These are phyloP conservation scores for Thymus quinquecostatus DNA, from an alignment of 257 asterid genomes.

Conservation along the genomic window DNA sequence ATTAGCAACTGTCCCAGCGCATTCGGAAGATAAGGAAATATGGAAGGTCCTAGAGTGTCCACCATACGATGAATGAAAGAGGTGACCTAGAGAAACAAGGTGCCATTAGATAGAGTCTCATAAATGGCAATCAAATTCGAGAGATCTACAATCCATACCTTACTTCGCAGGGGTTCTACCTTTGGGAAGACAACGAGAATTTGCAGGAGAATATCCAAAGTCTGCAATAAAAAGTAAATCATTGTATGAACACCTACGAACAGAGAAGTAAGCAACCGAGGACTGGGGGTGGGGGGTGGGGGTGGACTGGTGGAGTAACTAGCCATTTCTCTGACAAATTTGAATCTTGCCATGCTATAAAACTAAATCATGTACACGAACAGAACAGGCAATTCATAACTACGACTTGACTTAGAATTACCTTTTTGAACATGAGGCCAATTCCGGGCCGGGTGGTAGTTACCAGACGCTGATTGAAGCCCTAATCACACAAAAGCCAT, in stretches of 20 bases:
- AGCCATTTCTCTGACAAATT: conserved; percentile 22
- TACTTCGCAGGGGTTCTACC: conserved; percentile 69
- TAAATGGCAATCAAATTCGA: conserved; percentile 1
- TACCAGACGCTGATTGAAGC: conserved; percentile 92
- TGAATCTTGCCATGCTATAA: neutral
- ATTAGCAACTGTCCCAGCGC: conserved; percentile 85
- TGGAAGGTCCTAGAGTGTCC: conserved; percentile 80
- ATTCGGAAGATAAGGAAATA: conserved; percentile 91
- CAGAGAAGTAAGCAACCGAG: neutral
- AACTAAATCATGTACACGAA: neutral
- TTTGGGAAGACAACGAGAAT: conserved; percentile 86
- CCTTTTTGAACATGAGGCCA: conserved; percentile 96
- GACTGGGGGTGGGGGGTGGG: too few relatives aligned
- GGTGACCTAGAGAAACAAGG: conserved; percentile 60
- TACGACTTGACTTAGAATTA: conserved; percentile 33
- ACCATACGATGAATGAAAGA: conserved; percentile 98
- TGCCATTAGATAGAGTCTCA: conserved; percentile 25
- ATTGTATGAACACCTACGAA: conserved; percentile 5
- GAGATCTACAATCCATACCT: conserved; percentile 57
- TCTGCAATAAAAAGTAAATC: conserved; percentile 40
- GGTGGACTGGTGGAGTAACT: neutral
- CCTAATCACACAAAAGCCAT: conserved; percentile 56
- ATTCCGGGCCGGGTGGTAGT: conserved; percentile 89
- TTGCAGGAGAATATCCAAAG: conserved; percentile 68
- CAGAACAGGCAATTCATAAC: conserved; percentile 10